Evolutionary conservation across 1,284 basidiomycete genomes (phyloP), one percentile per base, ranked within the genome.

Genomic region (Phylloporus gajari): DNA sequence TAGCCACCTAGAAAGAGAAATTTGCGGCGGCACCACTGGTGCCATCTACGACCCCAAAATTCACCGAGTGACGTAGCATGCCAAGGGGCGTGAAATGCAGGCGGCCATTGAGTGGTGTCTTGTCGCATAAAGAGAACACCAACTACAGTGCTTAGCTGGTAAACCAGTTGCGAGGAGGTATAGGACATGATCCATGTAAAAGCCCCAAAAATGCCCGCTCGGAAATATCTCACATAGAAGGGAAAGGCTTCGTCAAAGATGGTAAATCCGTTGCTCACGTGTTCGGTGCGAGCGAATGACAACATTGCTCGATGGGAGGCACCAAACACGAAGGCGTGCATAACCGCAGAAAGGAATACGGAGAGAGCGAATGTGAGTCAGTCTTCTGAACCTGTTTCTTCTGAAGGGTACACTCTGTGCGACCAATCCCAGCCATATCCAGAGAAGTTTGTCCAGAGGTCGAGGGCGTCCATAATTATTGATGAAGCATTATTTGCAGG

Each of bases 401-500:
- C 74, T 2, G 88, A 85, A 56, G 89, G 62, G 64, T 85, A 81
- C 8, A 88, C 78, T 51, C 84, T 82, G 38, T 77, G 76, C 15
- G 76, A 72, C 77, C 76, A 78, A 21, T 76, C 61, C 90, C 91
- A 91, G 30, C 87, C 89, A 53, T 84, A 75, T 6, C 90, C 90
- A 17, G 90, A 88, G 19, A 88, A 72, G 71, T 85, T 88, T 70
- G 78, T 80, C 15, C 74, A 74, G 23, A 91, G 83, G 68, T 91
- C 88, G 15, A 86, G 74, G 1, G 86, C 85, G 74, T 92, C 87
- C 44, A 81, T 67, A 17, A 82, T 69, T 1, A 44, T 56, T 2
- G 73, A 73, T 30, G 51, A 35, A 15, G 59, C 30, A 7, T 21
- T 7, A n/a, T 65, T 64, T 4, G 5, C 17, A 56, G 75, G 70